Conservation (phyloP, 305 asterid genomes). For the Fraxinus dipetala region DNA sequence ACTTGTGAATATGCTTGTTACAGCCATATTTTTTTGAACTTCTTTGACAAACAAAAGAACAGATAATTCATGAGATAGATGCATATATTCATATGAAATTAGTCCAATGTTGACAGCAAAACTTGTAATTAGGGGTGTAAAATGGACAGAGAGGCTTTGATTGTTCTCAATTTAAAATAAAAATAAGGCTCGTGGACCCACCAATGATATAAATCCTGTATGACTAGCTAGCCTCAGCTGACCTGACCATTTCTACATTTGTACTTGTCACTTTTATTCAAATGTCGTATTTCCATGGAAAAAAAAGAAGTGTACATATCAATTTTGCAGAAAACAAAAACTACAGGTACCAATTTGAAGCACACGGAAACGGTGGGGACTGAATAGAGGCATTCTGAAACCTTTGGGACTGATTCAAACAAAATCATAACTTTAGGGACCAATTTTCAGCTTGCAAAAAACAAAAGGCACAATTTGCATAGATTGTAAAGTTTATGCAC, state of each 20-base stretch:
- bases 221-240: no score
- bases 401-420: background rate
- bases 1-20: background rate
- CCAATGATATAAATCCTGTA: no score
- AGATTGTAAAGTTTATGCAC: background rate
- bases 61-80: background rate
- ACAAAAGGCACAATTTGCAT: background rate
- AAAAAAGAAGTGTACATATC: no score
- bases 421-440: background rate
- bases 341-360: background rate
- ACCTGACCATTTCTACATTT: no score
- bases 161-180: background rate
- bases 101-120: background rate
- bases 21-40: background rate
- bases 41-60: background rate
- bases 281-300: background rate
- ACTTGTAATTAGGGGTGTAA: background rate
- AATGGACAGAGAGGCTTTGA: background rate
- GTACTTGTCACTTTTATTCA: background rate
- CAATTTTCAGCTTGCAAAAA: background rate
- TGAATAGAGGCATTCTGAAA: background rate
- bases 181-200: background rate
- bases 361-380: background rate
- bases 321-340: background rate
- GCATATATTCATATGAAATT: background rate